Percentiles rank a stretch among this genome's conserved stretches.
phyloP scores from a whole-genome alignment of 2,329 filamentous ascomycete genomes.

The Penicillium sp. region DNA sequence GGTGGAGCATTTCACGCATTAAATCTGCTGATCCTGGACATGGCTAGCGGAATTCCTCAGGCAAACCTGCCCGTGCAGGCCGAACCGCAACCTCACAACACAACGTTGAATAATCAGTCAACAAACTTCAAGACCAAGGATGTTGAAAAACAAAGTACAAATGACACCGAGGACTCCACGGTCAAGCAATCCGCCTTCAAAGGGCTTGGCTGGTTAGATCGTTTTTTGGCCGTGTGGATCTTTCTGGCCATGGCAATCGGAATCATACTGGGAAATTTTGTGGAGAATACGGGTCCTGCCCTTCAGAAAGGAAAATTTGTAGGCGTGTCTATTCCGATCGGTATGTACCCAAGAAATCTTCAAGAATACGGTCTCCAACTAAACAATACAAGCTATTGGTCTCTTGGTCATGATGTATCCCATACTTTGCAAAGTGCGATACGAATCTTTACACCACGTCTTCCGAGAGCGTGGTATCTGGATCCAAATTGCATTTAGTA shows the following conservation, averaged over 20 bases:
- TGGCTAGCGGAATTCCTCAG: constrained; percentile 1
- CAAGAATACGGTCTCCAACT: background rate
- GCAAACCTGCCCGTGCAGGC: constrained; percentile 1
- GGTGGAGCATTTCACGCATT: constrained; percentile 1
- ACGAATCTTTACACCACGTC: constrained; percentile 69
- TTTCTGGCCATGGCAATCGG: constrained; percentile 74
- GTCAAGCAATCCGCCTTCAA: constrained; percentile 37
- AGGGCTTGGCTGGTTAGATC: constrained; percentile 59
- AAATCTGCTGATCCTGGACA: background rate
- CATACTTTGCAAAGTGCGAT: constrained; percentile 83
- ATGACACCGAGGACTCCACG: background rate
- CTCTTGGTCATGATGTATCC: constrained; percentile 94
- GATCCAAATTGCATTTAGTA: constrained; percentile 74
- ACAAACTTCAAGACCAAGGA: background rate
- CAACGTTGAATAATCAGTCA: constrained; percentile 1
- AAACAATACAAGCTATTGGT: constrained; percentile 60
- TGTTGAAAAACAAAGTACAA: constrained; percentile 9
- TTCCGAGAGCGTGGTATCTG: constrained; percentile 64
- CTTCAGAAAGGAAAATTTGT: constrained; percentile 72
- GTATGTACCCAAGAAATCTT: constrained; percentile 36
- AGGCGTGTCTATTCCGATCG: constrained; percentile 66
- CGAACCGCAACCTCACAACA: constrained; percentile 1
- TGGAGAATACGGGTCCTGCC: constrained; percentile 58
- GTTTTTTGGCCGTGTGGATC: constrained; percentile 69
- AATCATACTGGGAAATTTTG: constrained; percentile 74